A percentile compares a stretch with the other conserved stretches of the same genome.
Conservation (phyloP, 2,329 filamentous ascomycete genomes). For the Colletotrichum tabaci region DNA sequence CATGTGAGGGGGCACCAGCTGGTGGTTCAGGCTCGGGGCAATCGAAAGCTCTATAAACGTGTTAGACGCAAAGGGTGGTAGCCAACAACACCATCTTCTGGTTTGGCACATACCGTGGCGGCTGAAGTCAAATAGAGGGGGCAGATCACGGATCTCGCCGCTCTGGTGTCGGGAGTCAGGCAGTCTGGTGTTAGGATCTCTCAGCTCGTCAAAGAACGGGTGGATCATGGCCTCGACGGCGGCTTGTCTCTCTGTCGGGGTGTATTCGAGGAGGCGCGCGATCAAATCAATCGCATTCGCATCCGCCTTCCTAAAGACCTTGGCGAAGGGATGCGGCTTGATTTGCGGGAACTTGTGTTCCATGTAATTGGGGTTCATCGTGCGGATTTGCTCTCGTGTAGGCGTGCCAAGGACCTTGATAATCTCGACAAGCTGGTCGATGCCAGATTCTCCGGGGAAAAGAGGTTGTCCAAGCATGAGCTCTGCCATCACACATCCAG, state of each 20-base stretch:
- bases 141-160: conserved; percentile 84
- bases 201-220: conserved; percentile 97
- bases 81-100: neutral
- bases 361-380: conserved; percentile 99
- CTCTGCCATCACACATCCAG: conserved; percentile 99
- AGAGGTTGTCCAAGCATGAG: conserved; percentile 98
- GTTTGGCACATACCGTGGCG: conserved; percentile 81
- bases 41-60: conserved; percentile 88
- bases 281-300: conserved; percentile 95
- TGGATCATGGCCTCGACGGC: conserved; percentile 98
- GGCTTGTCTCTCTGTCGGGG: conserved; percentile 92
- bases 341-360: conserved; percentile 99
- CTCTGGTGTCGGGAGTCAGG: conserved; percentile 94
- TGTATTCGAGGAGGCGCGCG: conserved; percentile 94
- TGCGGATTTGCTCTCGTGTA: conserved; percentile 97
- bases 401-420: conserved; percentile 99
- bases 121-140: conserved; percentile 92
- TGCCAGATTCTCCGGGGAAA: conserved; percentile 98
- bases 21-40: conserved; percentile 86
- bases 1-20: conserved; percentile 89
- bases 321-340: conserved; percentile 99
- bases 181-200: conserved; percentile 90
- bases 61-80: conserved; percentile 2
- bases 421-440: conserved; percentile 98
- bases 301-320: conserved; percentile 98